Conservation (phyloP, 2,329 filamentous ascomycete genomes). For the Ilyonectria mors-panacis region DNA sequence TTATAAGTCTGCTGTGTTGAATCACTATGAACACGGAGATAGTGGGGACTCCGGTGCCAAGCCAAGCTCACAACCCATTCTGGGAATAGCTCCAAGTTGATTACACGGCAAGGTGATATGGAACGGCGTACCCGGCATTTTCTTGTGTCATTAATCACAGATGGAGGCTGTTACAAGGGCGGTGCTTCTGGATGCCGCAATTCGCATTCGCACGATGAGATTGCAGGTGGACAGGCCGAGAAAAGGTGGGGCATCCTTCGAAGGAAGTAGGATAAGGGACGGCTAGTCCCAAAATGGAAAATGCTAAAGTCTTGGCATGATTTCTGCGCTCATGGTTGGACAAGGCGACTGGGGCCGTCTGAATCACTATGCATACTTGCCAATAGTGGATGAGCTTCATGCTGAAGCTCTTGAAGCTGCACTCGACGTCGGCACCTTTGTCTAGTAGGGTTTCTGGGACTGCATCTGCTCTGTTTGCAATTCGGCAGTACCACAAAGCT, state of each 20-base stretch:
- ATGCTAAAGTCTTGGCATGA: conserved; percentile 13
- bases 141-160: background rate
- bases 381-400: too few relatives aligned
- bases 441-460: too few relatives aligned
- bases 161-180: background rate
- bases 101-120: too few relatives aligned
- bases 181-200: background rate
- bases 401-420: too few relatives aligned
- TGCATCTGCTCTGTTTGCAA: too few relatives aligned
- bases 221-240: background rate
- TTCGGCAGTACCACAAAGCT: too few relatives aligned
- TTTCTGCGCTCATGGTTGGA: background rate
- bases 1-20: conserved; percentile 3
- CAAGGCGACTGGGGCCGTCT: too few relatives aligned
- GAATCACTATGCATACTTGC: too few relatives aligned
- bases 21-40: background rate
- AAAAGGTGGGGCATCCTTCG: background rate
- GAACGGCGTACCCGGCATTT: background rate
- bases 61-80: conserved; percentile 7
- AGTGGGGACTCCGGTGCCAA: conserved; percentile 2
- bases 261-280: background rate
- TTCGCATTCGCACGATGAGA: background rate
- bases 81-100: background rate
- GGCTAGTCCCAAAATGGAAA: conserved; percentile 9
- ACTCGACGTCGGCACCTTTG: too few relatives aligned